Percentiles rank a stretch among this genome's conserved stretches.
Evolutionary conservation across 164 flowering plant species (phyloP).

Genomic region (Magnolia kwangsiensis): DNA sequence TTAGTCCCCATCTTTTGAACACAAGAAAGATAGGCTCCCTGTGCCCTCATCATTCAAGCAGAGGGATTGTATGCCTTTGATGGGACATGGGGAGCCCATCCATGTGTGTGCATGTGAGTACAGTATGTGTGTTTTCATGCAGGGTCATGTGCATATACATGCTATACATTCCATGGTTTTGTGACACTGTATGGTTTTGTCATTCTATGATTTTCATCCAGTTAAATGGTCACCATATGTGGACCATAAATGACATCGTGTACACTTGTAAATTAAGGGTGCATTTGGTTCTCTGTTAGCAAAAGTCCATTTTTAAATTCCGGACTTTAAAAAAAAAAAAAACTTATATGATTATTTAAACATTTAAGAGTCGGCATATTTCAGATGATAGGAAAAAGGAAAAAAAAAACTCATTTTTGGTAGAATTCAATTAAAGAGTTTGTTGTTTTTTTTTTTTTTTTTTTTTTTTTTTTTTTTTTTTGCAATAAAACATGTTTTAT

Average conservation of each 20-base stretch:
- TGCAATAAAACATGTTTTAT: no score
- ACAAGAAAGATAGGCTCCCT: background rate
- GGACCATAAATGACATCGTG: background rate
- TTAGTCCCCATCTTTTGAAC: background rate
- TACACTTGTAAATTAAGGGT: background rate
- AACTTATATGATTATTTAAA: no score
- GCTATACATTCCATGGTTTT: background rate
- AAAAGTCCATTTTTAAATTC: no score
- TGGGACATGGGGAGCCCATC: conserved; percentile 4
- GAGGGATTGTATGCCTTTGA: conserved; percentile 1
- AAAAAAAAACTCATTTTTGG: no score
- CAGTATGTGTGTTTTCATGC: background rate
- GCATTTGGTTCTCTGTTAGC: background rate
- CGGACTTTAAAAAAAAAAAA: no score
- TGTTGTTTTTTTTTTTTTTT: no score
- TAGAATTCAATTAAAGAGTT: no score
- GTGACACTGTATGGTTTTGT: background rate
- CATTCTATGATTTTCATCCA: background rate
- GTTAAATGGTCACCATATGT: background rate
- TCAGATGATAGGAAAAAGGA: no score
- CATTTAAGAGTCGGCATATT: no score
- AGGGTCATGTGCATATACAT: background rate
- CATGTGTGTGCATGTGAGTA: conserved; percentile 1
- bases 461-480: no score
- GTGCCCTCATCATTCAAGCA: background rate